A percentile compares a stretch with the other conserved stretches of the same genome.
Conservation (phyloP, 305 asterid genomes). For the Solanum aculeatissimum region DNA sequence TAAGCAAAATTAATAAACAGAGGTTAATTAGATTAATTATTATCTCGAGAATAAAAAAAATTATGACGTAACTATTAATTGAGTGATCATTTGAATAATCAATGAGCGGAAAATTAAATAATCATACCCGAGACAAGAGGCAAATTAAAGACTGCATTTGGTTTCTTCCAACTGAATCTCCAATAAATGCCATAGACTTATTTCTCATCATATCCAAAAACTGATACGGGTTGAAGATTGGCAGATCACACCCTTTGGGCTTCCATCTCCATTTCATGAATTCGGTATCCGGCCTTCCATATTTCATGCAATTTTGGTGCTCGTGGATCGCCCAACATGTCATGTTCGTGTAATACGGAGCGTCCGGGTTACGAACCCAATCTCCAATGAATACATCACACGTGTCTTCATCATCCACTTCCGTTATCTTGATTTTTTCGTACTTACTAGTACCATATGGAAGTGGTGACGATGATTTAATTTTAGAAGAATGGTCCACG, state of each 20-base stretch:
- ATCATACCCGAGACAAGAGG: constrained; percentile 60
- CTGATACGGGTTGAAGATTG: constrained; percentile 32
- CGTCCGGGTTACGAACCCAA: constrained; percentile 61
- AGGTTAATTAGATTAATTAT: neutral
- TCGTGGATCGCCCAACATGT: constrained; percentile 65
- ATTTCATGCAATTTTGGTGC: constrained; percentile 77
- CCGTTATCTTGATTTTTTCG: neutral
- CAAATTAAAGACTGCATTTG: constrained; percentile 85
- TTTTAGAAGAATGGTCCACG: neutral
- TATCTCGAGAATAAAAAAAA: neutral
- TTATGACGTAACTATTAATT: neutral
- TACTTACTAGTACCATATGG: neutral
- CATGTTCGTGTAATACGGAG: constrained; percentile 58
- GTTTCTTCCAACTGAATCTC: constrained; percentile 82
- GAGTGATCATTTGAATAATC: neutral
- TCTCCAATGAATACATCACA: constrained; percentile 71
- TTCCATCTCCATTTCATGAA: constrained; percentile 80
- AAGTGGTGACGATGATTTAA: neutral
- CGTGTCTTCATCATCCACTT: neutral
- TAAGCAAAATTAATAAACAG: neutral
- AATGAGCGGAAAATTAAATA: neutral
- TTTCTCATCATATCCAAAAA: constrained; percentile 58
- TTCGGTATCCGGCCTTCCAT: constrained; percentile 56
- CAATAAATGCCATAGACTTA: constrained; percentile 72
- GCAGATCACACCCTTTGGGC: constrained; percentile 72